Percentiles rank a stretch among this genome's conserved stretches.
Conservation (phyloP, 805 yeast species). For the Maudiozyma bulderi region DNA sequence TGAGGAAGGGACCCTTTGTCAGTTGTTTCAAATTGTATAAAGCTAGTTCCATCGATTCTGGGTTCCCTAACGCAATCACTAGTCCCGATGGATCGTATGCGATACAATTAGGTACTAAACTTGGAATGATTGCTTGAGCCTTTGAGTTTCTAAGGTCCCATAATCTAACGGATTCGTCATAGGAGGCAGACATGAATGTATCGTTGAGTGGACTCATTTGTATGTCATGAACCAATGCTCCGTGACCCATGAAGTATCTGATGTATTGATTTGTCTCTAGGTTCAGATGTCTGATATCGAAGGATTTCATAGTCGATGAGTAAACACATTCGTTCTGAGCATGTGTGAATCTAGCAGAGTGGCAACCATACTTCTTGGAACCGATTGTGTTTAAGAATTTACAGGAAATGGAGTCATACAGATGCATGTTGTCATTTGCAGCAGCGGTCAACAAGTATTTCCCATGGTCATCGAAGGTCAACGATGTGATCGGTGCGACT, state of each 20-base stretch:
- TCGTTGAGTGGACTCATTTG: conserved; percentile 67
- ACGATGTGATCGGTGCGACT: conserved; percentile 50
- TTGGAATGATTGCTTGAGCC: conserved; percentile 52
- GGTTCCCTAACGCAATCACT: conserved; percentile 61
- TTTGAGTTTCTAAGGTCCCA: conserved; percentile 77
- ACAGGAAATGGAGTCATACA: conserved; percentile 72
- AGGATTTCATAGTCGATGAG: conserved; percentile 74
- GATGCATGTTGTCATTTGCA: conserved; percentile 70
- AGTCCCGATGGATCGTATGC: conserved; percentile 81
- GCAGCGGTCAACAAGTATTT: conserved; percentile 67
- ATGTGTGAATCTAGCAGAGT: conserved; percentile 76
- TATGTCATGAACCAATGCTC: conserved; percentile 59
- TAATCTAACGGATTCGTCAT: conserved; percentile 69
- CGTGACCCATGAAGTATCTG: conserved; percentile 84
- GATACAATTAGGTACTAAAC: conserved; percentile 45
- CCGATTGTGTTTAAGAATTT: conserved; percentile 56
- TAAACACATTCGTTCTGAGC: conserved; percentile 62
- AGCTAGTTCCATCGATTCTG: conserved; percentile 35
- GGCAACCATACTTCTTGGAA: conserved; percentile 88
- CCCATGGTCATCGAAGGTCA: conserved; percentile 80
- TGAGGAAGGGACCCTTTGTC: conserved; percentile 47
- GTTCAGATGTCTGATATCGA: conserved; percentile 65
- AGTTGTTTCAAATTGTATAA: conserved; percentile 54
- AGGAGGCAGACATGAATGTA: conserved; percentile 53
- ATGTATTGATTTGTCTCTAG: conserved; percentile 69